Base-by-base conservation (phyloP, 495 filamentous ascomycete genomes). In the Penicillium ochrochloron region DNA sequence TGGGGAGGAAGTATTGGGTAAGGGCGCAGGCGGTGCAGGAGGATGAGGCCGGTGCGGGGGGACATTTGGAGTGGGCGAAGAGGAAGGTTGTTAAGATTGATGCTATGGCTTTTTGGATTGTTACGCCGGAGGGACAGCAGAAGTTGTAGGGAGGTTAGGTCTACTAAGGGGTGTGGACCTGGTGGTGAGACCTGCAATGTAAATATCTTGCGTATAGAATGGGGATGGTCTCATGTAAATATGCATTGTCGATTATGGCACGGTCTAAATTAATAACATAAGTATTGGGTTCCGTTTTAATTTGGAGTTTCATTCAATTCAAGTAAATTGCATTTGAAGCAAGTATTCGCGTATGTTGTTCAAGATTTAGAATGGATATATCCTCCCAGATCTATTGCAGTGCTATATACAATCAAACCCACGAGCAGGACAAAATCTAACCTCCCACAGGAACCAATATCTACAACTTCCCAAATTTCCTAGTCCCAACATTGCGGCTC, bases 401-500 rank as follows among this genome's bases (percentile, higher is more conserved):
- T 17, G 14, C 23, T 17, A 52, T 52, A 9, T 31, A 52, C 25
- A 51, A 29, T 44, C 41, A 17, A 19, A 19, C 34, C 29, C 4
- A 14, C 51, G 1, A 15, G 25, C n/a, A 37, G 46, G 52, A 60
- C 67, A 62, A 64, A 60, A 46, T 57, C 56, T 55, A 63, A 55
- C 2, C 60, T 25, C 17, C 67, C 19, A 5, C 12, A 57, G 29
- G 53, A 19, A 39, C 33, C 31, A 33, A 33, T 25, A 59, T 64
- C 60, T 73, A 81, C 64, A 81, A 52, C 68, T 73, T 78, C 61
- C 59, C 52, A 61, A 75, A 56, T 62, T 80, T 74, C 59, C 71
- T 64, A 14, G 60, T 68, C 21, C 78, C 80, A 29, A 83, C 46
- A 72, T 89, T 89, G 62, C 87, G 78, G 60, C 75, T 82, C 19